Percentiles rank a stretch among this genome's conserved stretches.
Conservation (phyloP, 1,284 basidiomycete species). For the Schizopora paradoxa region DNA sequence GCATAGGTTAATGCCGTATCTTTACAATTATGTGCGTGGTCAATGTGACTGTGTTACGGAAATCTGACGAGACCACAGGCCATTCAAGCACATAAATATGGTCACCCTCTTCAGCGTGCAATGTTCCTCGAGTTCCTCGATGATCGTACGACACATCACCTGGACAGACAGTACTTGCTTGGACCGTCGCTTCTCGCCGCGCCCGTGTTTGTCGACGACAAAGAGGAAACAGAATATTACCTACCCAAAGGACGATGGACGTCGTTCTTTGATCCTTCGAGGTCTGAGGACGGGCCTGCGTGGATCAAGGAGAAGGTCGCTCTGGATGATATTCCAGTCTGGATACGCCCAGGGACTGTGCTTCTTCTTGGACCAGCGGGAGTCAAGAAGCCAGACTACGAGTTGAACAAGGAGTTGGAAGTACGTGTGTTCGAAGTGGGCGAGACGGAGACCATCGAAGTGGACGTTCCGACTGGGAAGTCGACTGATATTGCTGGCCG, state of each 20-base stretch:
- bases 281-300: conserved; percentile 42
- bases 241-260: conserved; percentile 69
- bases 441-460: conserved; percentile 38
- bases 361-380: conserved; percentile 51
- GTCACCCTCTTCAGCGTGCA: conserved; percentile 61
- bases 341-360: conserved; percentile 54
- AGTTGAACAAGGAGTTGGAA: conserved; percentile 47
- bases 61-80: conserved; percentile 37
- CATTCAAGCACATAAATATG: conserved; percentile 50
- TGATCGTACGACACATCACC: conserved; percentile 57
- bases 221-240: conserved; percentile 61
- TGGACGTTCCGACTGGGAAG: conserved; percentile 39
- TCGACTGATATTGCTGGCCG: conserved; percentile 23
- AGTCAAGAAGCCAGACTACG: conserved; percentile 60
- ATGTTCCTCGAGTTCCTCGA: conserved; percentile 72
- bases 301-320: conserved; percentile 57
- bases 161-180: conserved; percentile 68
- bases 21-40: conserved; percentile 53
- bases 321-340: conserved; percentile 59
- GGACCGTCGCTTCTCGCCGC: conserved; percentile 67
- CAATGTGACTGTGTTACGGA: background rate
- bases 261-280: conserved; percentile 48
- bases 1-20: conserved; percentile 69
- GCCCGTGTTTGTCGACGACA: conserved; percentile 60
- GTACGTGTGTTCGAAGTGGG: conserved; percentile 48